These are phyloP conservation scores for Scedosporium minutisporum DNA, from an alignment of 2,329 filamentous ascomycete species.

Conservation along the genomic window DNA sequence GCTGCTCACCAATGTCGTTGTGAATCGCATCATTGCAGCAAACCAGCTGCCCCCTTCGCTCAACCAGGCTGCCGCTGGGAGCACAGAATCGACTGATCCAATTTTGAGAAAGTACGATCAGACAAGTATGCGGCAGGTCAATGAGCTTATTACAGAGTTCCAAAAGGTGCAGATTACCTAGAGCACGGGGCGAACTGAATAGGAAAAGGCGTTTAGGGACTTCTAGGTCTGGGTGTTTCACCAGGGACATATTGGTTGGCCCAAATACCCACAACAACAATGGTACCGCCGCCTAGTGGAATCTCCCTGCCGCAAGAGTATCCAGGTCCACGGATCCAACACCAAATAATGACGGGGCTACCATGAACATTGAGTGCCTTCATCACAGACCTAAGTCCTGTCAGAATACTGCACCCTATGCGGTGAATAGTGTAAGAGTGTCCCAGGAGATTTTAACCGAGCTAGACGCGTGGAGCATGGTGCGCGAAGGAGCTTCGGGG, in stretches of 20 bases:
- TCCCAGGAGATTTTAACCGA: conserved; percentile 17
- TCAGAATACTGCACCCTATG: conserved; percentile 27
- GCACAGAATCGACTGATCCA: conserved; percentile 12
- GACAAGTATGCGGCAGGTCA: conserved; percentile 28
- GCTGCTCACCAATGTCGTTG: conserved; percentile 22
- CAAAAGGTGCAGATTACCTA: conserved; percentile 18
- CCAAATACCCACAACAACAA: no score
- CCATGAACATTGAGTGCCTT: conserved; percentile 19
- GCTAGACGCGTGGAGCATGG: conserved; percentile 17
- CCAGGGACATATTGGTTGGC: no score
- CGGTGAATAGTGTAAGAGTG: conserved; percentile 19
- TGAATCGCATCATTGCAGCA: conserved; percentile 14
- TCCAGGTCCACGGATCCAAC: conserved; percentile 24
- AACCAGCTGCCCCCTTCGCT: background rate
- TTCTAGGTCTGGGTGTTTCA: no score
- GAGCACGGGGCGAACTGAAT: no score
- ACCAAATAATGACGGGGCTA: conserved; percentile 20
- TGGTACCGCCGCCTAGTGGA: no score
- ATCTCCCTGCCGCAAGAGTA: conserved; percentile 20
- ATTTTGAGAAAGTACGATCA: conserved; percentile 26
- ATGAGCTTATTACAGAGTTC: conserved; percentile 24
- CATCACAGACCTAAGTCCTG: conserved; percentile 23
- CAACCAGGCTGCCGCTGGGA: background rate
- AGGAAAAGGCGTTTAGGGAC: no score
- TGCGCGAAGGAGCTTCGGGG: conserved; percentile 21